A percentile compares a stretch with the other conserved stretches of the same genome.
Evolutionary conservation across 768 basidiomycete species (phyloP).

Genomic region (Pisolithus sp.): DNA sequence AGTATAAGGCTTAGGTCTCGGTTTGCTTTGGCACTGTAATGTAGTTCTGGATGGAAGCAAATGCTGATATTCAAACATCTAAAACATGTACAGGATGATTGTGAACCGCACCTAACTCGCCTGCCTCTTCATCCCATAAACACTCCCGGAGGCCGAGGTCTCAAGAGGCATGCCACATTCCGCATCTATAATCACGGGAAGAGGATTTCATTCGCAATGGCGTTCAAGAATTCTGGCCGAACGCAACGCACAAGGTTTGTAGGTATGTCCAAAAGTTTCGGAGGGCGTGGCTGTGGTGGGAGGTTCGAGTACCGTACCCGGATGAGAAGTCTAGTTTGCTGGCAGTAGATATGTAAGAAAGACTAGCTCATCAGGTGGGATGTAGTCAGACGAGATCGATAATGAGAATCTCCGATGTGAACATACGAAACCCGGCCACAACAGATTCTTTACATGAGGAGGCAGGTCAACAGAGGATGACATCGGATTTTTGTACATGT

Average conservation of each 20-base stretch:
- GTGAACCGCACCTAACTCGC: conserved; percentile 50
- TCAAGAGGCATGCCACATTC: conserved; percentile 96
- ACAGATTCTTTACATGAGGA: no score
- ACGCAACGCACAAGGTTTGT: conserved; percentile 87
- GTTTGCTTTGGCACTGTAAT: no score
- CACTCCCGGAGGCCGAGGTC: conserved; percentile 78
- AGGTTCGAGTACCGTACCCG: conserved; percentile 92
- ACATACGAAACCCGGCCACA: no score
- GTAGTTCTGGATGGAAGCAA: no score
- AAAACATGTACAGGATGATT: not conserved
- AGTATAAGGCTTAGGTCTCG: no score
- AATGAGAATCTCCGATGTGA: no score
- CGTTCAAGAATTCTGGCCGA: conserved; percentile 75
- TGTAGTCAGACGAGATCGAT: no score
- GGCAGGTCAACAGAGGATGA: no score
- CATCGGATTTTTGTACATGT: no score
- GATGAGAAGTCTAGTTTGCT: conserved; percentile 85
- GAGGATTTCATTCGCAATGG: conserved; percentile 69
- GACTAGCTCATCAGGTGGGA: not conserved
- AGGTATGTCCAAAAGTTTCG: conserved; percentile 85
- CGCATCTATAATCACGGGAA: conserved; percentile 96
- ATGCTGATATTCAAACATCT: no score
- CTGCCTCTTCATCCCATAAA: conserved; percentile 75
- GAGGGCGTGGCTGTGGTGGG: conserved; percentile 94
- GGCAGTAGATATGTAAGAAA: conserved; percentile 19